Base-by-base conservation (phyloP, 2,329 filamentous ascomycete species). In the Trichoderma polysporum region DNA sequence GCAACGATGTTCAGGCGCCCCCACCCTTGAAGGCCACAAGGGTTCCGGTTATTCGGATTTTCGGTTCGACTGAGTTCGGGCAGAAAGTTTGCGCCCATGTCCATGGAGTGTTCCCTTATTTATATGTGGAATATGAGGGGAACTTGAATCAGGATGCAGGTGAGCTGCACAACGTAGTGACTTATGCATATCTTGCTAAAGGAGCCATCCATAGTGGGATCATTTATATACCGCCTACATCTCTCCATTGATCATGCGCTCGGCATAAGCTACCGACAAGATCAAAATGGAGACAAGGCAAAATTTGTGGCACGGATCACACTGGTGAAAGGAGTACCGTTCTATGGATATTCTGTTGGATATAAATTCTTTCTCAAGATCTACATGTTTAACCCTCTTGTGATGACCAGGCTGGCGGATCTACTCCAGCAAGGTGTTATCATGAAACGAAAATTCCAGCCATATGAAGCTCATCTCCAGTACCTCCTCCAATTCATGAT, bases 401-500 rank as follows among this genome's bases (percentile, higher is more conserved):
- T 94, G 69, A 96, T 95, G 86, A 93, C 90, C n/a, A 88, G 94
- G 35, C 83, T 98, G 67, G 88, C 92, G 29, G 94, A 98, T 74
- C 83, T 99, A 56, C 83, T 99, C 49, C 89, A 92, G 19, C 93
- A 97, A 77, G 95, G 95, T 8, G 90, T 90, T 33, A 89, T 99
- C 50, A 87, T 98, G 86, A 92, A 92, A 75, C 87, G 86, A 68
- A 85, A 87, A 27, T 90, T 99, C 50, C 94, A 98, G 74, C 94
- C 95, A 0, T 97, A 95, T 75, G 95, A 99, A 79, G 93, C 92
- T 19, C 96, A 99, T 76, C 78, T 98, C 69, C 93, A 97, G 75
- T 98, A 94, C 76, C 81, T 97, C 9, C 84, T 95, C 10, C 96
- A 99, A 79, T 99, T 96, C 87, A 98, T 99, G 95, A 91, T 90